These are phyloP conservation scores for Parastagonospora avenae DNA, from an alignment of 2,329 filamentous ascomycete genomes.

Conservation along the genomic window DNA sequence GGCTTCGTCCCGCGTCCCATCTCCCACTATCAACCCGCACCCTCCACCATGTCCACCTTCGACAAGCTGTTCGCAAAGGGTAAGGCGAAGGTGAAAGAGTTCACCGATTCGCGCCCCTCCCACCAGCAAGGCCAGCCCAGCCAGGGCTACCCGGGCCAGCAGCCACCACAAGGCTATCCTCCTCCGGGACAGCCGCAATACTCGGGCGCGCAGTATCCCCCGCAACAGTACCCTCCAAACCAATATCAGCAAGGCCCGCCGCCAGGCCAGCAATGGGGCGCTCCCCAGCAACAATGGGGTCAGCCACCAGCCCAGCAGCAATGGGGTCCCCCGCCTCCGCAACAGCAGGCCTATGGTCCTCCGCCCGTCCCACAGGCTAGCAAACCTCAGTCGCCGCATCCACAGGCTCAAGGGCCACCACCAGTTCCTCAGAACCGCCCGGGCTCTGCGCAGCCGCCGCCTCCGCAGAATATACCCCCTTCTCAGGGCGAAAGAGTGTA, in stretches of 20 bases:
- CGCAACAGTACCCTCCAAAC: not conserved
- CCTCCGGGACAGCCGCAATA: slow-evolving; percentile 8
- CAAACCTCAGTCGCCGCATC: slow-evolving; percentile 35
- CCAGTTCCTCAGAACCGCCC: slow-evolving; percentile 39
- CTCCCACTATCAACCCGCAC: slow-evolving; percentile 2
- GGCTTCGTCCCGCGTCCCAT: slow-evolving; percentile 3
- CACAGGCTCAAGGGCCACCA: slow-evolving; percentile 13
- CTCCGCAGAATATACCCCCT: slow-evolving; percentile 34
- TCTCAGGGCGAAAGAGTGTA: slow-evolving; percentile 47
- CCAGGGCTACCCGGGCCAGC: slow-evolving; percentile 25
- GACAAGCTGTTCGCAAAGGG: slow-evolving; percentile 45
- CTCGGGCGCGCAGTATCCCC: not conserved
- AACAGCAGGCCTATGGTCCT: slow-evolving; percentile 26
- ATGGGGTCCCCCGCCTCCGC: slow-evolving; percentile 13
- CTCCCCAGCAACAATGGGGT: slow-evolving; percentile 21
- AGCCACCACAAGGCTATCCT: slow-evolving; percentile 25
- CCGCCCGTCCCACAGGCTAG: slow-evolving; percentile 39
- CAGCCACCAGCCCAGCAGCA: slow-evolving; percentile 15
- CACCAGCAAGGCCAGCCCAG: slow-evolving; percentile 18
- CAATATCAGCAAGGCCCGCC: slow-evolving; percentile 25
- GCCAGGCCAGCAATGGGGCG: slow-evolving; percentile 22
- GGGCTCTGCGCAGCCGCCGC: slow-evolving; percentile 30
- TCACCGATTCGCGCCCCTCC: slow-evolving; percentile 25
- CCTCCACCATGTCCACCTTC: slow-evolving; percentile 33
- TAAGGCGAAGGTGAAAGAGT: slow-evolving; percentile 45